Evolutionary conservation across 192 early-diverging fungal genomes (phyloP).

Genomic region (Entophlyctis luteolus): DNA sequence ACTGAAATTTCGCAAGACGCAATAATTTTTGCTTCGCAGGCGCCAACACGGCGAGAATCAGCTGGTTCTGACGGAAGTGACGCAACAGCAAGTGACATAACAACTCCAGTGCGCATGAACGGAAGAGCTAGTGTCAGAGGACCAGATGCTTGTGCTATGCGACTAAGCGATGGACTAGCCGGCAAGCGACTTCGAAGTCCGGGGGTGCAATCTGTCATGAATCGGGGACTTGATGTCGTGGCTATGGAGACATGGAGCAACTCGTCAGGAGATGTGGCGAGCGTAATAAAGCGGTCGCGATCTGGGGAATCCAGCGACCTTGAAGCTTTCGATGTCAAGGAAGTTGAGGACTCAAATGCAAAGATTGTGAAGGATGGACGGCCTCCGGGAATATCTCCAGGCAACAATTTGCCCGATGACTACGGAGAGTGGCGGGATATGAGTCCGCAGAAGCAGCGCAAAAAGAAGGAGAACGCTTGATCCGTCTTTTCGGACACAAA

Average conservation of each 20-base stretch:
- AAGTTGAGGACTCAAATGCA: neutral
- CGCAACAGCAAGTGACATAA: too few species aligned
- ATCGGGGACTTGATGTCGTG: neutral
- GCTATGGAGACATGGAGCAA: neutral
- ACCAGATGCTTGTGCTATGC: too few species aligned
- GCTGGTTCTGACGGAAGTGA: too few species aligned
- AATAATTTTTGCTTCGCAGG: neutral
- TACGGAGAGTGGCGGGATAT: neutral
- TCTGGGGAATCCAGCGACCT: neutral
- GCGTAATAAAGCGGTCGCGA: neutral
- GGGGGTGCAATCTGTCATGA: too few species aligned
- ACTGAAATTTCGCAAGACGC: neutral
- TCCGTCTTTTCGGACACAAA: neutral
- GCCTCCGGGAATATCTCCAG: neutral
- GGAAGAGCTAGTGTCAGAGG: too few species aligned
- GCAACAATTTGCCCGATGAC: neutral
- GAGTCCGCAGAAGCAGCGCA: neutral
- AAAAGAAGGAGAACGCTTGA: neutral
- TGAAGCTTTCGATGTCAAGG: neutral
- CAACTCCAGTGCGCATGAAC: too few species aligned
- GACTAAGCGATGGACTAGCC: too few species aligned
- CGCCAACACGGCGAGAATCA: too few species aligned
- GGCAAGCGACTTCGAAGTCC: too few species aligned
- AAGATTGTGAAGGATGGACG: neutral
- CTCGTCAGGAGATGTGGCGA: neutral